Percentiles rank a stretch among this genome's conserved stretches.
Conservation (phyloP, 257 asterid species). For the Forsythia viridissima region DNA sequence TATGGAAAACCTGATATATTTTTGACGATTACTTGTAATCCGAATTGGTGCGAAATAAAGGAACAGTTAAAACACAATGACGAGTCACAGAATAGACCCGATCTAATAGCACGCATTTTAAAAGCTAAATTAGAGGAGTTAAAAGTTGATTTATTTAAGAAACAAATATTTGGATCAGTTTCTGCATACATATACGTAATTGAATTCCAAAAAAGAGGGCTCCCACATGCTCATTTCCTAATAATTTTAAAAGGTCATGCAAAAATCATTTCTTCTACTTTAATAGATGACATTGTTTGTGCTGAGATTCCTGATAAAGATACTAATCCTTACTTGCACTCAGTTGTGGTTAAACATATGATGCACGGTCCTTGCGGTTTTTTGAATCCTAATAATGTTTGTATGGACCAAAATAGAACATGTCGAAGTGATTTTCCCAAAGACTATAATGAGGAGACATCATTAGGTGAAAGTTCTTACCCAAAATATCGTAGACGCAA, state of each 20-base stretch:
- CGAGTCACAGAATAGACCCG: too few species aligned
- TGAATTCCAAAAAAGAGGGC: not conserved
- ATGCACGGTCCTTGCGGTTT: slow-evolving; percentile 12
- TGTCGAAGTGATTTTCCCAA: slow-evolving; percentile 12
- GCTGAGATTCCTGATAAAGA: not conserved
- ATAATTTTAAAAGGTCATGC: not conserved
- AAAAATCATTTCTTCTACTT: not conserved
- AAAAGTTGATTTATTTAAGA: not conserved
- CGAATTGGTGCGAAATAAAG: too few species aligned
- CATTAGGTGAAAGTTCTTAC: not conserved
- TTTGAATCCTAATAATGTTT: not conserved
- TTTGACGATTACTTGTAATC: too few species aligned
- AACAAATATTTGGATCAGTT: not conserved
- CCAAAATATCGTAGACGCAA: slow-evolving; percentile 1
- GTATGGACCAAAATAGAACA: not conserved
- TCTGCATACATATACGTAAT: not conserved
- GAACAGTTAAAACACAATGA: too few species aligned
- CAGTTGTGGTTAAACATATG: not conserved
- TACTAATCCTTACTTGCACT: not conserved
- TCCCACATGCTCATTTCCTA: not conserved
- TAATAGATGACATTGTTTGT: not conserved
- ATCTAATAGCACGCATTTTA: too few species aligned
- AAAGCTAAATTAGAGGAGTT: too few species aligned
- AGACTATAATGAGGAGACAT: not conserved
- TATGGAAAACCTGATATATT: not conserved